Conservation (phyloP, 805 yeast species). For the Myxozyma monticola region DNA sequence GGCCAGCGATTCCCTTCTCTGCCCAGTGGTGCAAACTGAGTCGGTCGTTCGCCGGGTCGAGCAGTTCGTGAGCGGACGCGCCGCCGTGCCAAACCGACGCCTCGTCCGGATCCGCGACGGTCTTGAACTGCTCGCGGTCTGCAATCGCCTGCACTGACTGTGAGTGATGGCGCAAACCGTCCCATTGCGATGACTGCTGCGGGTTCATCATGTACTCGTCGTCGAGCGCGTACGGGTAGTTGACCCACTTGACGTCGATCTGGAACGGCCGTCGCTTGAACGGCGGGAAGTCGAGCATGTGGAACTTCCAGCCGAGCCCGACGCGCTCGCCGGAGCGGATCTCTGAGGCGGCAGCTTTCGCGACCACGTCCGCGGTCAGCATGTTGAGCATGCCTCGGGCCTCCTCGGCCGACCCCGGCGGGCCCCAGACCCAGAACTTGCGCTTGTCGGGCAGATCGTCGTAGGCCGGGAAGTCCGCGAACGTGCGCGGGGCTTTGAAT, state of each 20-base stretch:
- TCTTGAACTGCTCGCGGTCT: conserved; percentile 4
- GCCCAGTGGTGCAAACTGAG: conserved; percentile 34
- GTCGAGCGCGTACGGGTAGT: conserved; percentile 31
- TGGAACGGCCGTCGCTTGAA: conserved; percentile 27
- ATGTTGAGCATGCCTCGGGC: conserved; percentile 35
- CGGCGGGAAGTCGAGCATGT: conserved; percentile 29
- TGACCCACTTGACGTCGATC: conserved; percentile 9
- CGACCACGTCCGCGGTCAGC: conserved; percentile 33
- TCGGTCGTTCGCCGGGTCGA: conserved; percentile 20
- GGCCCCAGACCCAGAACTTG: conserved; percentile 37
- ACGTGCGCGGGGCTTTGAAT: conserved; percentile 14
- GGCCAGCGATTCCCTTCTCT: conserved; percentile 35
- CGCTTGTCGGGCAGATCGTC: conserved; percentile 33
- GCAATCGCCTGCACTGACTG: conserved; percentile 30
- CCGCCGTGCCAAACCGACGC: conserved; percentile 33
- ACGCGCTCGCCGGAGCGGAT: conserved; percentile 32
- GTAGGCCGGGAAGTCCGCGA: conserved; percentile 31
- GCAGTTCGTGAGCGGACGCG: conserved; percentile 30
- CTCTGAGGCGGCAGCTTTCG: conserved; percentile 29
- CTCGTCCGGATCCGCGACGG: conserved; percentile 16
- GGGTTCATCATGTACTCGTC: conserved; percentile 38
- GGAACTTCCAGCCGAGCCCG: conserved; percentile 32
- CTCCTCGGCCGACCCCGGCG: conserved; percentile 36
- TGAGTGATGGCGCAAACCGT: conserved; percentile 38
- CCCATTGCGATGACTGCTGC: conserved; percentile 41